Conservation (phyloP, 345 rosid species). For the Litchi chinensis region DNA sequence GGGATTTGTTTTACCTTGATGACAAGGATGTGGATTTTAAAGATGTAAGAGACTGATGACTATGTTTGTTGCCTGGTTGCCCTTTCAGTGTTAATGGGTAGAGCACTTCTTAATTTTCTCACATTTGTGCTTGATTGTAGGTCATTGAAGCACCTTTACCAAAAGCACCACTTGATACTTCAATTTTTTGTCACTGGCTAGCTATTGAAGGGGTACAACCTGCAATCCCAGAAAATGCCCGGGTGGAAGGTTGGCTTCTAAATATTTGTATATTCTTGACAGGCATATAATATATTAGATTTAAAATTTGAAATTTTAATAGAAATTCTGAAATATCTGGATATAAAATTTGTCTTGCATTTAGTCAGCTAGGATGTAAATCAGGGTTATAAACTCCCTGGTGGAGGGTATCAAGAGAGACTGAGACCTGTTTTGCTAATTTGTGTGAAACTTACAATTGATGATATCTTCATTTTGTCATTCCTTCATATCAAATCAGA, state of each 20-base stretch:
- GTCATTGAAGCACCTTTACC: constrained; percentile 98
- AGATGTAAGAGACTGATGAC: constrained; percentile 63
- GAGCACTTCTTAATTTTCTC: constrained; percentile 7
- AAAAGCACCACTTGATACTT: constrained; percentile 90
- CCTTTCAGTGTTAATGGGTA: constrained; percentile 10
- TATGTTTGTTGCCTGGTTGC: constrained; percentile 1
- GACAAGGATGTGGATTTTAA: constrained; percentile 92
- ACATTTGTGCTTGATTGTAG: constrained; percentile 41
- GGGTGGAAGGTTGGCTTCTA: constrained; percentile 67
- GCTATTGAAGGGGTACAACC: constrained; percentile 99
- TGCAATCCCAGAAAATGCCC: constrained; percentile 95
- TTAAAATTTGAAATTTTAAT: neutral
- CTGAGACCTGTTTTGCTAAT: neutral
- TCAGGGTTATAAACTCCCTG: constrained; percentile 1
- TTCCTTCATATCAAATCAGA: neutral
- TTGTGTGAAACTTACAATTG: neutral
- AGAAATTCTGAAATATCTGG: neutral
- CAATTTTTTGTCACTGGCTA: constrained; percentile 89
- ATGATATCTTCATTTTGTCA: neutral
- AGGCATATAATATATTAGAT: neutral
- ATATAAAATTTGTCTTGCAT: neutral
- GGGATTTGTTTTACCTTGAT: constrained; percentile 86
- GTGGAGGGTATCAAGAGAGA: neutral
- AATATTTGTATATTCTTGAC: constrained; percentile 18
- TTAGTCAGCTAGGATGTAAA: constrained; percentile 2